Evolutionary conservation across 805 yeast species (phyloP), one percentile per base, ranked within the genome.

Genomic region (Candida methanosorbosa): DNA sequence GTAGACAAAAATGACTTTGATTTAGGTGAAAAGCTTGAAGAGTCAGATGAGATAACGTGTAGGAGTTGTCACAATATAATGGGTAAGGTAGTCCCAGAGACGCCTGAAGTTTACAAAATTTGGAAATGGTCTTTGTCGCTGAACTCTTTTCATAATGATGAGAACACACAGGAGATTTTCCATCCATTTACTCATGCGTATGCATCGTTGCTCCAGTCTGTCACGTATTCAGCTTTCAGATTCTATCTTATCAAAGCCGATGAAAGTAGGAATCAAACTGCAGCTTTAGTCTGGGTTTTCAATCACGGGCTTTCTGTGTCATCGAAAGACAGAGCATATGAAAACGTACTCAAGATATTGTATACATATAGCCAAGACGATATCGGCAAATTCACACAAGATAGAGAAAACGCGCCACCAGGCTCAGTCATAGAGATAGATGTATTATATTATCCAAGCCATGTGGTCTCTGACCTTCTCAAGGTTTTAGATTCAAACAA

Each of bases 41-140:
- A 35, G n/a, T 38, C 43, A 1, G 33, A 32, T 3, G 26, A 22
- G 13, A 45, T 63, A 0, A 18, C 18, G 4, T 75, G 81, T 48
- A 9, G 5, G 0, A 19, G 34, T 1, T 76, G 83, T 47, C 43
- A 49, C 0, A 3, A 25, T 1, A 7, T 28, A 1, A 18, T 77
- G 2, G 83, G 83, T 0, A 60, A 54, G 13, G 23, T 48, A 9
- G 68, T 63, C 39, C 47, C 46, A 18, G 39, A 43, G 30, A 50
- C 57, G 20, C 54, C 52, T 16, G 43, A 56, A 27, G 26, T 24
- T 3, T 49, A 45, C 12, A 68, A 60, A 38, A 27, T 80, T 1
- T 63, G 63, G 57, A 81, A 80, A 47, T 81, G 88, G 88, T 62
- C 63, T 18, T 29, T 78, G 2, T 37, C 39, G 8, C 44, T 77